These are phyloP conservation scores for Saccharomyces hybrid DNA, from an alignment of 1,139 yeast genomes.

Conservation along the genomic window DNA sequence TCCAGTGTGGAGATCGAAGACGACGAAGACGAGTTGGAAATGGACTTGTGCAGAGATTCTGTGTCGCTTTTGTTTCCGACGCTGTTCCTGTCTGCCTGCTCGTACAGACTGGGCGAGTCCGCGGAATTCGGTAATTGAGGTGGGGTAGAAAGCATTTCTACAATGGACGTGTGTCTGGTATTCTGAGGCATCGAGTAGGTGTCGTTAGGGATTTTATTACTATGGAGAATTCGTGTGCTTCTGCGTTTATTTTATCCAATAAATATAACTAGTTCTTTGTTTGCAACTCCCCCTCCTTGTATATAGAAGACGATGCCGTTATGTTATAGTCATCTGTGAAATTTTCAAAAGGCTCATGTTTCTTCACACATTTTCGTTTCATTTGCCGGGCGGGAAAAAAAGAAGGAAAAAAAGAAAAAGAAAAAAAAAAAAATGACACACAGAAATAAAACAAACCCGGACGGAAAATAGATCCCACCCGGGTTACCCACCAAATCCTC, in stretches of 20 bases:
- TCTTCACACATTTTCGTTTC: not conserved
- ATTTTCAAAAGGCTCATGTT: slow-evolving; percentile 1
- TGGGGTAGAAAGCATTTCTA: slow-evolving; percentile 74
- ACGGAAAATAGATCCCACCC: not conserved
- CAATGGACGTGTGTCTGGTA: slow-evolving; percentile 64
- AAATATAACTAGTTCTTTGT: not conserved
- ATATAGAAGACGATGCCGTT: not conserved
- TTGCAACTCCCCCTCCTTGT: not conserved
- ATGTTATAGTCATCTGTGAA: not conserved
- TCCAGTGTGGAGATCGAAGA: slow-evolving; percentile 11
- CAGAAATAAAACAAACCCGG: not conserved
- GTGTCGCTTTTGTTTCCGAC: not conserved
- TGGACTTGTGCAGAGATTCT: not conserved
- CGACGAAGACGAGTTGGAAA: not conserved
- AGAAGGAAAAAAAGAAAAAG: not conserved
- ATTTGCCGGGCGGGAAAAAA: slow-evolving; percentile 1
- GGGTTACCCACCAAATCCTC: not conserved
- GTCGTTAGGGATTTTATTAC: slow-evolving; percentile 6
- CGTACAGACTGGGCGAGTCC: slow-evolving; percentile 5
- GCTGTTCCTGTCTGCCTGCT: not conserved
- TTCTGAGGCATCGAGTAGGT: slow-evolving; percentile 6
- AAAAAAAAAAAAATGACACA: not conserved
- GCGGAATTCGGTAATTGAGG: slow-evolving; percentile 43
- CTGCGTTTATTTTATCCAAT: not conserved
- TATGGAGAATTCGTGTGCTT: not conserved